phyloP scores from a whole-genome alignment of 1,284 basidiomycete genomes.

The Sporisorium sorghi region DNA sequence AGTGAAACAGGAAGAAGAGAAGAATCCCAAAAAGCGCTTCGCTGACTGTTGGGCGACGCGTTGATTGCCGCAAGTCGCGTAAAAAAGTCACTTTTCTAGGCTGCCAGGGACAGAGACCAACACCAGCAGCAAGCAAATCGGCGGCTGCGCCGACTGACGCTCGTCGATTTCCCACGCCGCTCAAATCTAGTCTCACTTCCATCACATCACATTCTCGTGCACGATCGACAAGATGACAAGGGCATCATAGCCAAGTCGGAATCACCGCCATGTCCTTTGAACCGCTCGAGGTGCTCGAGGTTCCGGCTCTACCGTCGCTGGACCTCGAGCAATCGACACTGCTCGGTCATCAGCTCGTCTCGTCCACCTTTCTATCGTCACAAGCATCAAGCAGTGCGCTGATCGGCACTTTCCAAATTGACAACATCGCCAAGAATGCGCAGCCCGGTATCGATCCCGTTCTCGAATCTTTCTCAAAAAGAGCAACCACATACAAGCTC shows the following conservation, averaged over 20 bases:
- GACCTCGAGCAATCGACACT: slow-evolving; percentile 15
- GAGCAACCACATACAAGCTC: slow-evolving; percentile 1
- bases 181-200: not conserved
- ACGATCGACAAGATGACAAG: not conserved
- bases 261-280: slow-evolving; percentile 32
- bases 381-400: not conserved
- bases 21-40: not conserved
- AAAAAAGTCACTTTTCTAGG: slow-evolving; percentile 4
- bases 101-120: slow-evolving; percentile 30
- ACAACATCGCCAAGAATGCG: not conserved
- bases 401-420: not conserved
- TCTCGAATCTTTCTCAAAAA: slow-evolving; percentile 23
- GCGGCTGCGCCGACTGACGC: slow-evolving; percentile 17
- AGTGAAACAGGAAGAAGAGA: slow-evolving; percentile 10
- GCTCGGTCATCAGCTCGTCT: slow-evolving; percentile 26
- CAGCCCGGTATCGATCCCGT: slow-evolving; percentile 23
- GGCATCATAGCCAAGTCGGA: not conserved
- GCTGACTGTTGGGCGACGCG: slow-evolving; percentile 24
- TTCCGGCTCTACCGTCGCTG: slow-evolving; percentile 25
- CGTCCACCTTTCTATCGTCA: slow-evolving; percentile 30
- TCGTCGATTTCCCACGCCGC: slow-evolving; percentile 6
- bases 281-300: slow-evolving; percentile 23
- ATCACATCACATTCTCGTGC: not conserved
- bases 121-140: slow-evolving; percentile 22
- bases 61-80: slow-evolving; percentile 34